These are phyloP conservation scores for Sugiyamaella paludigena DNA, from an alignment of 1,139 yeast genomes.

Conservation along the genomic window DNA sequence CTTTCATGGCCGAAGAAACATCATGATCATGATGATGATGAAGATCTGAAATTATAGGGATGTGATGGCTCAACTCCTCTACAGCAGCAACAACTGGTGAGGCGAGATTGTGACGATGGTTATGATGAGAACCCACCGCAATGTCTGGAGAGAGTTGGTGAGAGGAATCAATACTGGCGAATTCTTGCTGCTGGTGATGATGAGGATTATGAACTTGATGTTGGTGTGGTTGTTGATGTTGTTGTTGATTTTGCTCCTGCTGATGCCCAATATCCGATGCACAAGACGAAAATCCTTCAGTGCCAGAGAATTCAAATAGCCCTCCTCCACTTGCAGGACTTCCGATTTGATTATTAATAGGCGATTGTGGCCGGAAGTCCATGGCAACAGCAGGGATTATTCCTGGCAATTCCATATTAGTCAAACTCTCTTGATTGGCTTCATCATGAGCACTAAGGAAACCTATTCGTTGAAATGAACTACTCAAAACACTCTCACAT, in stretches of 20 bases:
- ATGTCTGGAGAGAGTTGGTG: too few relatives aligned
- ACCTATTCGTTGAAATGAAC: constrained; percentile 29
- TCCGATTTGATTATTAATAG: neutral
- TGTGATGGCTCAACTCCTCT: too few relatives aligned
- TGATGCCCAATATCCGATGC: constrained; percentile 15
- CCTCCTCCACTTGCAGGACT: constrained; percentile 11
- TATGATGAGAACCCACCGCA: too few relatives aligned
- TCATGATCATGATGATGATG: too few relatives aligned
- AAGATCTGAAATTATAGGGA: too few relatives aligned
- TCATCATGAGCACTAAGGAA: constrained; percentile 5
- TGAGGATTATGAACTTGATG: neutral
- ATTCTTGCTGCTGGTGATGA: constrained; percentile 5
- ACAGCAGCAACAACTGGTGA: too few relatives aligned
- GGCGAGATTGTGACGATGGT: too few relatives aligned
- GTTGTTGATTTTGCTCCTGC: constrained; percentile 5
- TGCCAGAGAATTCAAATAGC: constrained; percentile 16
- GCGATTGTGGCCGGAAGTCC: neutral
- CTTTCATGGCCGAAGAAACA: too few relatives aligned
- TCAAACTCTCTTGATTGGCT: neutral
- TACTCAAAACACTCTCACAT: constrained; percentile 25
- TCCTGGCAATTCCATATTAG: neutral
- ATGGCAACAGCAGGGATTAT: neutral
- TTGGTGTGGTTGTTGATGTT: neutral
- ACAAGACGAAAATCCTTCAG: constrained; percentile 16
- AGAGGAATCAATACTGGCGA: too few relatives aligned